A percentile compares a stretch with the other conserved stretches of the same genome.
These are phyloP conservation scores for Schizophyllum amplum DNA, from an alignment of 1,284 basidiomycete genomes.

Conservation along the genomic window DNA sequence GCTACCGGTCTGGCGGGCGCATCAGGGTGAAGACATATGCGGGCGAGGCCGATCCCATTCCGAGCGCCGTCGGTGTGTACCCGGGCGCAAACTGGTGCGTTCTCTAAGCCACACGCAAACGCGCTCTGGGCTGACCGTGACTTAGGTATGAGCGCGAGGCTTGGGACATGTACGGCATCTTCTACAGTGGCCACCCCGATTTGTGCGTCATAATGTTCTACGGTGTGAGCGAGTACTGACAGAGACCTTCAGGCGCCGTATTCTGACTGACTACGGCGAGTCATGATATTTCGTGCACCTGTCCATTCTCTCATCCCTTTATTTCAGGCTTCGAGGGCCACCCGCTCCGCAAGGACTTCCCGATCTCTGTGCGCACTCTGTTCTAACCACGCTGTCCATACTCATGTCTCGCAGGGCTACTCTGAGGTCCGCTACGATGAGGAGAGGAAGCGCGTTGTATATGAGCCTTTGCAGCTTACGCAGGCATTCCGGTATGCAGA, in stretches of 20 bases:
- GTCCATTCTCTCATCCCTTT: slow-evolving; percentile 9
- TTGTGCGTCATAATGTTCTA: slow-evolving; percentile 46
- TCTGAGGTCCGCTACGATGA: slow-evolving; percentile 98
- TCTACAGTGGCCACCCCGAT: slow-evolving; percentile 95
- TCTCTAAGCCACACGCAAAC: neutral
- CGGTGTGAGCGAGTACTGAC: slow-evolving; percentile 7
- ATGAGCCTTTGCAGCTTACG: slow-evolving; percentile 95
- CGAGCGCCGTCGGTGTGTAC: slow-evolving; percentile 76
- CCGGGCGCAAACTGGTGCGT: slow-evolving; percentile 90
- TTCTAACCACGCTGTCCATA: slow-evolving; percentile 1
- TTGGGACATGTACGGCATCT: slow-evolving; percentile 98
- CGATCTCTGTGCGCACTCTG: slow-evolving; percentile 64
- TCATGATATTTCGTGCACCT: slow-evolving; percentile 9
- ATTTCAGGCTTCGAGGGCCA: slow-evolving; percentile 92
- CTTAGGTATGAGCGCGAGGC: slow-evolving; percentile 91
- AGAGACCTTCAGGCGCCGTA: slow-evolving; percentile 64
- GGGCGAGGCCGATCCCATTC: slow-evolving; percentile 91
- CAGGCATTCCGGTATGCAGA: slow-evolving; percentile 87
- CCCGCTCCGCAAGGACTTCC: slow-evolving; percentile 97
- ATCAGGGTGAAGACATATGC: slow-evolving; percentile 98
- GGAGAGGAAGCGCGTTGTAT: slow-evolving; percentile 97
- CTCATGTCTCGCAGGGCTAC: slow-evolving; percentile 60
- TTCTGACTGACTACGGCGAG: slow-evolving; percentile 95
- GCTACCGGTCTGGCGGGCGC: slow-evolving; percentile 65
- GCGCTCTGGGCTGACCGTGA: slow-evolving; percentile 8